Percentiles rank a stretch among this genome's conserved stretches.
phyloP scores from a whole-genome alignment of 495 filamentous ascomycete genomes.

The Niebla homalea region DNA sequence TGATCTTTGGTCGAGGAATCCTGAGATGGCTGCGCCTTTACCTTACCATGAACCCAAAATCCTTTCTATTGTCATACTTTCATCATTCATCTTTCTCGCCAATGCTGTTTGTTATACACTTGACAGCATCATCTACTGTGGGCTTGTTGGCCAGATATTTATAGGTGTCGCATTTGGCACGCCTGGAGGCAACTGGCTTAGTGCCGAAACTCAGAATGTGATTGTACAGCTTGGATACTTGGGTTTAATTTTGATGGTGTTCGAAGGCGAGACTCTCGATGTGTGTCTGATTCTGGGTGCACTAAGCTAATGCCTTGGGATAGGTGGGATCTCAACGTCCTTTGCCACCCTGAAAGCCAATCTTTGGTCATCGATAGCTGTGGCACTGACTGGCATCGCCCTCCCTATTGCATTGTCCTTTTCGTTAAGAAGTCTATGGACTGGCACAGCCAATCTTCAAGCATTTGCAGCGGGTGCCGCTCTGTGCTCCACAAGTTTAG shows the following conservation, averaged over 20 bases:
- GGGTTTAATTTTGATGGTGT: slow-evolving; percentile 62
- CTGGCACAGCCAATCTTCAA: slow-evolving; percentile 37
- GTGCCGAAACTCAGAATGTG: slow-evolving; percentile 32
- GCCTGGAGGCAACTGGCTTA: slow-evolving; percentile 44
- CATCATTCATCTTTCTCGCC: slow-evolving; percentile 53
- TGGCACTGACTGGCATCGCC: slow-evolving; percentile 51
- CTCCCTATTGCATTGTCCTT: slow-evolving; percentile 59
- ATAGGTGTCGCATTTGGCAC: slow-evolving; percentile 58
- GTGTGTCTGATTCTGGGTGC: not conserved
- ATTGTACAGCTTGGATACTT: slow-evolving; percentile 64
- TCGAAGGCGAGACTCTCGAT: slow-evolving; percentile 39
- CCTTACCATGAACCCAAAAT: slow-evolving; percentile 51
- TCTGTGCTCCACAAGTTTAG: slow-evolving; percentile 61
- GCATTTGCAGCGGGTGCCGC: slow-evolving; percentile 66
- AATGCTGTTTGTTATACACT: slow-evolving; percentile 45
- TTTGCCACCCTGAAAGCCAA: slow-evolving; percentile 45
- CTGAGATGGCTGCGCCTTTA: slow-evolving; percentile 12
- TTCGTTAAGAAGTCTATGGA: slow-evolving; percentile 28
- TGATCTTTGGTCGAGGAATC: too few relatives aligned
- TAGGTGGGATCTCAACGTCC: slow-evolving; percentile 53
- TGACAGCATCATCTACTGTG: slow-evolving; percentile 53
- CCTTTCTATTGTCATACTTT: slow-evolving; percentile 41
- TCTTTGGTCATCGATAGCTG: slow-evolving; percentile 40
- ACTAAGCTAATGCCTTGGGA: not conserved
- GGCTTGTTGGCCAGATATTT: slow-evolving; percentile 61